Evolutionary conservation across 345 rosid species (phyloP).

Genomic region (Fremontodendron californicum): DNA sequence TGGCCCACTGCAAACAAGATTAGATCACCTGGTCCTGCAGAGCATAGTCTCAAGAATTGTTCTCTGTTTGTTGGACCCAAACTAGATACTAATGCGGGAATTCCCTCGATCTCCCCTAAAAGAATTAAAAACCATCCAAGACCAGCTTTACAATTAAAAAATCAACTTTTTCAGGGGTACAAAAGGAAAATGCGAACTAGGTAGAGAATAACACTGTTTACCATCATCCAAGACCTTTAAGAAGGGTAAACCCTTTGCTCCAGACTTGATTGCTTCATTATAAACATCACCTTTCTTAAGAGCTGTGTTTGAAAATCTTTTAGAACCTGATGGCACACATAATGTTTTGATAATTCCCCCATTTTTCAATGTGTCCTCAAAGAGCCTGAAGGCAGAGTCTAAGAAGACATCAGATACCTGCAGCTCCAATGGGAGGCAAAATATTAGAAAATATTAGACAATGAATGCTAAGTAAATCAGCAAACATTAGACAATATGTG

Average conservation of each 20-base stretch:
- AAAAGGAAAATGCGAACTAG: background rate
- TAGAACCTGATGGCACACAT: conserved; percentile 75
- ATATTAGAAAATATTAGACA: background rate
- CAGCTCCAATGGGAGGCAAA: conserved; percentile 20
- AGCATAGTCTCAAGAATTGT: conserved; percentile 53
- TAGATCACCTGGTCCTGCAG: conserved; percentile 78
- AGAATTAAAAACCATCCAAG: background rate
- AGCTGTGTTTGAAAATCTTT: conserved; percentile 72
- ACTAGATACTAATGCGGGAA: conserved; percentile 71
- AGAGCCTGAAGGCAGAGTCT: conserved; percentile 74
- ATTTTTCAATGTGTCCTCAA: conserved; percentile 58
- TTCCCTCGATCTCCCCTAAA: conserved; percentile 70
- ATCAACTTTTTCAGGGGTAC: background rate
- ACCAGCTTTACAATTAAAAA: background rate
- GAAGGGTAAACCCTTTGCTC: conserved; percentile 95
- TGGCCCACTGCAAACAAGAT: conserved; percentile 86
- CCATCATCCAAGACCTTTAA: conserved; percentile 88
- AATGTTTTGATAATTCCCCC: conserved; percentile 75
- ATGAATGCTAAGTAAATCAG: background rate
- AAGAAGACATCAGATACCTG: conserved; percentile 81
- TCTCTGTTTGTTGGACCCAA: conserved; percentile 46
- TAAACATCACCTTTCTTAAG: conserved; percentile 92
- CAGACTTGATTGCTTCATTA: conserved; percentile 82
- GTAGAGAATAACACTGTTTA: conserved; percentile 28
- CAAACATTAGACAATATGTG: background rate